These are phyloP conservation scores for Heteromeles arbutifolia DNA, from an alignment of 306 rosid species.

Conservation along the genomic window DNA sequence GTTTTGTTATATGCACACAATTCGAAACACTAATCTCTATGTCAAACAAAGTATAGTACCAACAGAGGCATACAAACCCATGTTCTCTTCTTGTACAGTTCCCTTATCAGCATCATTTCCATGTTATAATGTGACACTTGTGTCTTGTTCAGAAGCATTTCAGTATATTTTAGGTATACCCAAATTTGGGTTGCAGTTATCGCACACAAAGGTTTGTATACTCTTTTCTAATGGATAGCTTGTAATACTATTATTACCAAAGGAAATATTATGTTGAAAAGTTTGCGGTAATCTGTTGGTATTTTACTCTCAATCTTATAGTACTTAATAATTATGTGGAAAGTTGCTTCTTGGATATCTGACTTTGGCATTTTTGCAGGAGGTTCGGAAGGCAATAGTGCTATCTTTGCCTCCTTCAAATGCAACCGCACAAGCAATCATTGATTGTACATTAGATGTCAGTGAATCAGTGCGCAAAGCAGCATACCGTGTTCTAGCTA, in stretches of 20 bases:
- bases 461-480: constrained; percentile 86
- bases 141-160: background rate
- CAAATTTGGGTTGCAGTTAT: background rate
- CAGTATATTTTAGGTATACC: background rate
- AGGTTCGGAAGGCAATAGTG: constrained; percentile 79
- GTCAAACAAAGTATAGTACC: background rate
- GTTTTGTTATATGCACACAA: background rate
- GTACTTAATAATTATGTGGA: background rate
- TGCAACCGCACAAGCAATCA: constrained; percentile 68
- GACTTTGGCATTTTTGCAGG: constrained; percentile 43
- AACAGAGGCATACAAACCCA: background rate
- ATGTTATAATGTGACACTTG: background rate
- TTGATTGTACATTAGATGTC: constrained; percentile 86
- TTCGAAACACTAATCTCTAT: background rate
- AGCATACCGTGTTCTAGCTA: constrained; percentile 77
- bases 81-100: background rate
- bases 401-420: constrained; percentile 84
- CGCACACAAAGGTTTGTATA: background rate
- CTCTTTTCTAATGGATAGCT: background rate
- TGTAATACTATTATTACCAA: background rate
- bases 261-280: background rate
- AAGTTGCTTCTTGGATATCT: background rate
- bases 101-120: background rate
- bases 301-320: background rate
- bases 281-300: background rate